Evolutionary conservation across 352 stramenopile genomes (phyloP).

Genomic region (Pythium coloratum): DNA sequence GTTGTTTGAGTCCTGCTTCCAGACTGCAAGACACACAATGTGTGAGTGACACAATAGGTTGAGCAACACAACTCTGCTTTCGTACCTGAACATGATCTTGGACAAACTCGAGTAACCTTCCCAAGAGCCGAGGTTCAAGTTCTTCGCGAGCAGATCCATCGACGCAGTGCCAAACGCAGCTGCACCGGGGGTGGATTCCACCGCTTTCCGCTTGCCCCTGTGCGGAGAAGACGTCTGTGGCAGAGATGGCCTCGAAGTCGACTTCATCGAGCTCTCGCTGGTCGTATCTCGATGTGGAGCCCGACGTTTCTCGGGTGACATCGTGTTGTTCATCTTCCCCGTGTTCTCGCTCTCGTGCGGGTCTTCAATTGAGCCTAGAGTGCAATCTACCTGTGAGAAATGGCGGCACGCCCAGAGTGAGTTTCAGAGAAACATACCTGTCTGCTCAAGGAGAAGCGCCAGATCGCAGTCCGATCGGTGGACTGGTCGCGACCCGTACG

Average conservation of each 20-base stretch:
- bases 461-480: constrained; percentile 63
- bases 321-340: constrained; percentile 9
- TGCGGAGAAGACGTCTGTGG: not conserved
- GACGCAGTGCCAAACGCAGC: constrained; percentile 23
- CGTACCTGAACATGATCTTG: constrained; percentile 72
- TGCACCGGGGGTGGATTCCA: not conserved
- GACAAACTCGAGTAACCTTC: constrained; percentile 76
- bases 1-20: constrained; percentile 29
- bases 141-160: constrained; percentile 39
- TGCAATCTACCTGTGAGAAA: not conserved
- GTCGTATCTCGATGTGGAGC: not conserved
- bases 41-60: not conserved
- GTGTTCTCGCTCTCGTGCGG: constrained; percentile 7
- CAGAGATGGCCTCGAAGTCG: constrained; percentile 1
- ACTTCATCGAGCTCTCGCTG: not conserved
- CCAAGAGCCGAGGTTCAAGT: constrained; percentile 54
- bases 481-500: constrained; percentile 40
- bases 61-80: not conserved
- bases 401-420: not conserved
- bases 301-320: constrained; percentile 1
- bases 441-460: constrained; percentile 56
- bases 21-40: constrained; percentile 17
- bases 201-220: not conserved
- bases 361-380: constrained; percentile 16
- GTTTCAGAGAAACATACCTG: constrained; percentile 13